Conservation (phyloP, 352 stramenopile species). For the Phytophthora quininea region DNA sequence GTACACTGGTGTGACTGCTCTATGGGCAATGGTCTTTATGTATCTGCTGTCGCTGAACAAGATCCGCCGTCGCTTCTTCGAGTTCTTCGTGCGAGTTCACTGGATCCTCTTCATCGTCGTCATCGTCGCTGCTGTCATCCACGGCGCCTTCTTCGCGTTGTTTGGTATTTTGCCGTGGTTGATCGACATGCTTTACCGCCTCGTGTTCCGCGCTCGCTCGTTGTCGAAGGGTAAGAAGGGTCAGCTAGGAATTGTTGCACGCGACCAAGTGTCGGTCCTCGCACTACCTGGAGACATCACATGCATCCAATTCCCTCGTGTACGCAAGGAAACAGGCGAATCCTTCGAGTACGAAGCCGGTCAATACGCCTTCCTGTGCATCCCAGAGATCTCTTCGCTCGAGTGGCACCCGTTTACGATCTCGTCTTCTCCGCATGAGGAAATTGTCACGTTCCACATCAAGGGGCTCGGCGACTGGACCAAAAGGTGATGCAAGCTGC, state of each 20-base stretch:
- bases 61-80: constrained; percentile 43
- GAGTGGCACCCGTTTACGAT: constrained; percentile 89
- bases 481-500: constrained; percentile 19
- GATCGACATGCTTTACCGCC: constrained; percentile 38
- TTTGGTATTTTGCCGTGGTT: constrained; percentile 30
- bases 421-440: constrained; percentile 59
- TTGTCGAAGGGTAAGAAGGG: constrained; percentile 2
- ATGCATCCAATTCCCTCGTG: constrained; percentile 35
- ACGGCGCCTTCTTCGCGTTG: not conserved
- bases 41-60: constrained; percentile 25
- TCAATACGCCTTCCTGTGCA: constrained; percentile 81
- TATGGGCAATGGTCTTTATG: constrained; percentile 28
- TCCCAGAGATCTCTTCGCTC: constrained; percentile 49
- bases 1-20: constrained; percentile 14
- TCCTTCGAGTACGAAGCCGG: constrained; percentile 33
- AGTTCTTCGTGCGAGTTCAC: constrained; percentile 13
- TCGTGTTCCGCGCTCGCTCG: constrained; percentile 6
- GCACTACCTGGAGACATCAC: constrained; percentile 25
- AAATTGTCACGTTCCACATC: constrained; percentile 56
- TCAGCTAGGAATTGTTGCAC: constrained; percentile 14
- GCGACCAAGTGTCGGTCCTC: constrained; percentile 10
- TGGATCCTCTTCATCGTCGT: not conserved
- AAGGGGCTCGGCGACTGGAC: constrained; percentile 65
- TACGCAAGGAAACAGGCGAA: constrained; percentile 28
- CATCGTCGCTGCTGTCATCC: not conserved